Evolutionary conservation across 768 basidiomycete species (phyloP).

Genomic region (Pisolithus sp.): DNA sequence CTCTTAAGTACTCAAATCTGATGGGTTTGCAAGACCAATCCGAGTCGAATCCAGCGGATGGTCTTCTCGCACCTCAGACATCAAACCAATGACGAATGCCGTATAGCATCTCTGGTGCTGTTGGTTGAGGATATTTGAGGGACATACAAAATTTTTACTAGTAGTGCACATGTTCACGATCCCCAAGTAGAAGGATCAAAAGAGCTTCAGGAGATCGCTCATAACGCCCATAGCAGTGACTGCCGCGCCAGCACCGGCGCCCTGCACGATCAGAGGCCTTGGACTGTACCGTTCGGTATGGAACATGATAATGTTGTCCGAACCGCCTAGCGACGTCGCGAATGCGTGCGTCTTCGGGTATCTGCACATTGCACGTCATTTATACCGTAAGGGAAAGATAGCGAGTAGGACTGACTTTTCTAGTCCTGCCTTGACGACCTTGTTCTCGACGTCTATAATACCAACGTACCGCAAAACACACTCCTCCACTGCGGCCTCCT

Average conservation of each 20-base stretch:
- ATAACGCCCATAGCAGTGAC: constrained; percentile 99
- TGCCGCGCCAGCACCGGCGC: constrained; percentile 94
- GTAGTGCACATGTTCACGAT: too few relatives aligned
- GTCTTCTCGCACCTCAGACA: too few relatives aligned
- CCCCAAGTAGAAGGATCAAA: constrained; percentile 10
- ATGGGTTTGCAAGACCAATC: too few relatives aligned
- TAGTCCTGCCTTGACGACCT: constrained; percentile 78
- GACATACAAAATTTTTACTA: too few relatives aligned
- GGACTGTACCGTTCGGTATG: constrained; percentile 87
- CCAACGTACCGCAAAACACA: constrained; percentile 91
- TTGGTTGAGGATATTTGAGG: too few relatives aligned
- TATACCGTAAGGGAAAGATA: not conserved
- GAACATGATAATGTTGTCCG: constrained; percentile 98
- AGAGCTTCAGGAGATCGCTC: constrained; percentile 68
- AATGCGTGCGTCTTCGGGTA: constrained; percentile 90
- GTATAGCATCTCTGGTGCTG: too few relatives aligned
- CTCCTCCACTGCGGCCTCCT: constrained; percentile 70
- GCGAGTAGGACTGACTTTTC: constrained; percentile 57
- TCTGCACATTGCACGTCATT: constrained; percentile 33
- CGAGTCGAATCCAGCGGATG: too few relatives aligned
- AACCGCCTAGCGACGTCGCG: constrained; percentile 90
- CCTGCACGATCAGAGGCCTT: constrained; percentile 88
- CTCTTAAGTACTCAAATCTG: too few relatives aligned
- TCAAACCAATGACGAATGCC: too few relatives aligned
- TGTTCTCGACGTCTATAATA: constrained; percentile 74